A percentile compares a stretch with the other conserved stretches of the same genome.
These are phyloP conservation scores for Austroboletus rostrupii DNA, from an alignment of 1,284 basidiomycete genomes.

Conservation along the genomic window DNA sequence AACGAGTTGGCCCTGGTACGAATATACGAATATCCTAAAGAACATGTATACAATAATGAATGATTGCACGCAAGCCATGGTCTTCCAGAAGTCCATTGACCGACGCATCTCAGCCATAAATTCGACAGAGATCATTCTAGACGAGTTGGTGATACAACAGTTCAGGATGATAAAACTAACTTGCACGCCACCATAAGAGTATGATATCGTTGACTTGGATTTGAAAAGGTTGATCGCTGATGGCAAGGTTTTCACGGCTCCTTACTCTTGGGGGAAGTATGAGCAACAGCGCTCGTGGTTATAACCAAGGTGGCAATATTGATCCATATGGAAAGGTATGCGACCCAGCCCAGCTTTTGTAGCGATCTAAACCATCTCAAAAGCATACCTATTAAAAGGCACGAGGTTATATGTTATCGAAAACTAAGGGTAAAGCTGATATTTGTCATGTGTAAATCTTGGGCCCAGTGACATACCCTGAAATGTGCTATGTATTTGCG, in stretches of 20 bases:
- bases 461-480: constrained; percentile 26
- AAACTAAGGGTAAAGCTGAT: constrained; percentile 42
- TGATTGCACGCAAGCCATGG: constrained; percentile 53
- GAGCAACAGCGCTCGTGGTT: constrained; percentile 58
- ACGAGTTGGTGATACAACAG: no score
- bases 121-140: constrained; percentile 46
- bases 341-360: constrained; percentile 46
- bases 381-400: constrained; percentile 35
- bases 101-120: constrained; percentile 72
- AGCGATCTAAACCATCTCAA: constrained; percentile 52
- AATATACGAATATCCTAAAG: constrained; percentile 50
- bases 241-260: constrained; percentile 43
- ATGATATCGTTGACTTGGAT: constrained; percentile 55
- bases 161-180: constrained; percentile 2
- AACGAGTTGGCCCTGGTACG: constrained; percentile 55
- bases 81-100: constrained; percentile 72
- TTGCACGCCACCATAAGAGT: constrained; percentile 55
- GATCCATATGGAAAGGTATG: constrained; percentile 47
- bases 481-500: constrained; percentile 39
- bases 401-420: background rate
- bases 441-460: constrained; percentile 11
- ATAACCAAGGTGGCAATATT: constrained; percentile 52
- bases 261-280: constrained; percentile 49
- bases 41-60: constrained; percentile 60
- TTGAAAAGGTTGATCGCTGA: constrained; percentile 40